Conservation (phyloP, 1,284 basidiomycete genomes). For the Wallemia hederae region DNA sequence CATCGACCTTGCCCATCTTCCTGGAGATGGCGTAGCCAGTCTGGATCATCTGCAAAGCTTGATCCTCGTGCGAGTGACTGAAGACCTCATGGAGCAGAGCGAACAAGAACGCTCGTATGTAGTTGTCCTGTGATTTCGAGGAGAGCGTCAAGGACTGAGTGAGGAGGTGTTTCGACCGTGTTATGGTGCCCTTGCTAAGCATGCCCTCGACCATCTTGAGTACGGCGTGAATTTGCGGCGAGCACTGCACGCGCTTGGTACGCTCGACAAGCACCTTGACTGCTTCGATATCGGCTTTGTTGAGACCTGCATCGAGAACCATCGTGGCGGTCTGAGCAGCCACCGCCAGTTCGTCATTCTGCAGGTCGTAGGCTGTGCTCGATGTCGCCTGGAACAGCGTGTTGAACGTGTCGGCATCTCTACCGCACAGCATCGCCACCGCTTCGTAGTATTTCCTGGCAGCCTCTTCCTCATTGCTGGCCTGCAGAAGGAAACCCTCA, state of each 20-base stretch:
- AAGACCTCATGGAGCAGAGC: background rate
- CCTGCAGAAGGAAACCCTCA: background rate
- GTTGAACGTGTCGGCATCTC: background rate
- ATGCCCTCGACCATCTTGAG: background rate
- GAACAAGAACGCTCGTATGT: background rate
- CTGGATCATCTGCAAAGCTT: background rate
- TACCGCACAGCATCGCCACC: background rate
- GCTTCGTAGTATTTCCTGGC: background rate
- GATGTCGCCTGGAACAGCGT: background rate
- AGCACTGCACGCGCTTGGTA: background rate
- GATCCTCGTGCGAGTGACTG: background rate
- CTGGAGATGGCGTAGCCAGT: background rate
- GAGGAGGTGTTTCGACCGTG: background rate
- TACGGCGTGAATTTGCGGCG: background rate
- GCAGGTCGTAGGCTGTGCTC: background rate
- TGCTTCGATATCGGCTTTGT: background rate
- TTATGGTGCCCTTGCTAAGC: background rate
- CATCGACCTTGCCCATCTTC: background rate
- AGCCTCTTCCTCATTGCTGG: background rate
- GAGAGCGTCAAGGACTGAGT: background rate
- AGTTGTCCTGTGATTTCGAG: background rate
- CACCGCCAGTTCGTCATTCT: background rate
- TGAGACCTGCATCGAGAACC: background rate
- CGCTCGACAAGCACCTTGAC: background rate
- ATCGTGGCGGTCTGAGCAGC: background rate